Conservation (phyloP, 257 asterid species). For the Nicotiana undulata region DNA sequence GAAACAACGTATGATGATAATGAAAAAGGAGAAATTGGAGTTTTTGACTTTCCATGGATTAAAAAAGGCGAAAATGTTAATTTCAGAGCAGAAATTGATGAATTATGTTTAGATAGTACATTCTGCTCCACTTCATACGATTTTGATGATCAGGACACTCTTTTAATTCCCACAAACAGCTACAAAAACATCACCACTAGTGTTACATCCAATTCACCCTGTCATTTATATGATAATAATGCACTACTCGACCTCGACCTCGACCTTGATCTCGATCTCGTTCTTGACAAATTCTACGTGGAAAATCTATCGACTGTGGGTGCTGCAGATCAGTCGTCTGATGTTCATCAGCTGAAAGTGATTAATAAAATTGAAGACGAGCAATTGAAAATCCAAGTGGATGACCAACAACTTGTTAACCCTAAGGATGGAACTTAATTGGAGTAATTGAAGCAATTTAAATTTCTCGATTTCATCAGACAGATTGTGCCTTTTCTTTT, state of each 20-base stretch:
- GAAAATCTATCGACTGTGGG: background rate
- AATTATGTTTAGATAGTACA: background rate
- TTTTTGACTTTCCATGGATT: background rate
- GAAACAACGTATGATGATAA: no score
- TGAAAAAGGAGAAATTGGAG: background rate
- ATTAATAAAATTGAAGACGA: background rate
- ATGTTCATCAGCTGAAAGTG: background rate
- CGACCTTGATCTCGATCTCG: background rate
- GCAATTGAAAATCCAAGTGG: background rate
- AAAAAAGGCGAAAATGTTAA: background rate
- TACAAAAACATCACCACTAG: background rate
- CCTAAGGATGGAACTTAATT: background rate
- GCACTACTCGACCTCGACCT: background rate
- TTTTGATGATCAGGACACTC: background rate
- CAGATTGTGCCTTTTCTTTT: background rate
- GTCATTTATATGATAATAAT: no score
- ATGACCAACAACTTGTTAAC: background rate
- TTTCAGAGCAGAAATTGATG: background rate
- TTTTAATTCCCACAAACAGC: no score
- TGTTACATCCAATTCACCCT: background rate
- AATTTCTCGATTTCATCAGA: background rate
- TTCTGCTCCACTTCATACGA: background rate
- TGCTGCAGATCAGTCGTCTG: background rate
- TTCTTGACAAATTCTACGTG: background rate
- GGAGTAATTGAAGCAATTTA: no score